Conservation (phyloP, 73 alveolate genomes). For the Paramecium bursaria region DNA sequence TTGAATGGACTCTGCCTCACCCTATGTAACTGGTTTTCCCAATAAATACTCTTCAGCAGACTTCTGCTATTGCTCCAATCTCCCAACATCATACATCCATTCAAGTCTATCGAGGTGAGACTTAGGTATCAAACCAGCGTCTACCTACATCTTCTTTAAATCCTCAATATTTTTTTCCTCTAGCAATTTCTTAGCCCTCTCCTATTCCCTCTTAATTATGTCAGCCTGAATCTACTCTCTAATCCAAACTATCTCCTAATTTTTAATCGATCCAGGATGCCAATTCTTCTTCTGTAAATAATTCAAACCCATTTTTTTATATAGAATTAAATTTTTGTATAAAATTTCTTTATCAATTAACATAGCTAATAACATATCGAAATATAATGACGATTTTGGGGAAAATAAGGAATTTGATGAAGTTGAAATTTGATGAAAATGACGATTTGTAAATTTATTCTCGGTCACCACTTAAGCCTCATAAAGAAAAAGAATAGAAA, state of each 20-base stretch:
- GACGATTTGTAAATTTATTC: too few species aligned
- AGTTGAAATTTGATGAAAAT: too few species aligned
- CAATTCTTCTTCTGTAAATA: slow-evolving; percentile 86
- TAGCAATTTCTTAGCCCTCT: slow-evolving; percentile 81
- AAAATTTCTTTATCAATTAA: too few species aligned
- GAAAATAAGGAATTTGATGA: too few species aligned
- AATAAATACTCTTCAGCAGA: slow-evolving; percentile 48
- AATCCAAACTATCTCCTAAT: slow-evolving; percentile 88
- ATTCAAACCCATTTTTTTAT: slow-evolving; percentile 71
- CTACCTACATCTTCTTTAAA: slow-evolving; percentile 86
- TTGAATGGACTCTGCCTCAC: background rate
- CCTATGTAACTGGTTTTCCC: slow-evolving; percentile 8
- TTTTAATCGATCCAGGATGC: slow-evolving; percentile 91
- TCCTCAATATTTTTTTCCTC: slow-evolving; percentile 90
- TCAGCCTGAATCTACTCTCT: slow-evolving; percentile 84
- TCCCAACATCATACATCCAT: slow-evolving; percentile 88
- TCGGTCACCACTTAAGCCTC: too few species aligned
- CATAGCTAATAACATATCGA: too few species aligned
- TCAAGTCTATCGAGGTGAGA: slow-evolving; percentile 88
- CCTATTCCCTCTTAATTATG: slow-evolving; percentile 76
- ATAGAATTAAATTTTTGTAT: too few species aligned
- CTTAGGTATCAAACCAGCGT: slow-evolving; percentile 88
- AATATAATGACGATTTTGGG: too few species aligned
- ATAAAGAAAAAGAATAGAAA: too few species aligned
- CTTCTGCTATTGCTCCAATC: slow-evolving; percentile 6